Base-by-base conservation (phyloP, 768 basidiomycete species). In the Auriscalpium orientale region DNA sequence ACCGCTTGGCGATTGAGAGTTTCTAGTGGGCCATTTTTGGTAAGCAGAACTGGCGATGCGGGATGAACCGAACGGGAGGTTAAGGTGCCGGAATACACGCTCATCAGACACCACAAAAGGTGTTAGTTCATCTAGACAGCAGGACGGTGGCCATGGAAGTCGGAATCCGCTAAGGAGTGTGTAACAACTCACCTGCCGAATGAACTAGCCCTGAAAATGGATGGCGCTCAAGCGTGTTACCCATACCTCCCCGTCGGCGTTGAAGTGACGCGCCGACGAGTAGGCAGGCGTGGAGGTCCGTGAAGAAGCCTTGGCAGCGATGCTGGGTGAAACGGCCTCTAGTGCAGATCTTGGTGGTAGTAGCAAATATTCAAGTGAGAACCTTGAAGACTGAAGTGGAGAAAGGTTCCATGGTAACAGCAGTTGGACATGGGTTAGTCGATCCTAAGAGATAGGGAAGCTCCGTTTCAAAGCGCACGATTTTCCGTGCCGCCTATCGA, bases 201-300 rank as follows among this genome's bases (percentile, higher is more conserved):
- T 84, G 80, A 85, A 86, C 84, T 86, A 84, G 84, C 85, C 85
- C 83, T 86, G 82, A 87, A 87, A 87, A 87, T 86, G 84, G 85
- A 87, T 87, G 85, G 85, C 84, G 84, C 85, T 87, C 79, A 85
- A 86, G 83, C 79, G 81, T 84, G 79, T 79, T 82, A 85, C 85
- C 85, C 82, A 87, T 81, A 87, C 85, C 81, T 83, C 82, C 75
- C 85, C 82, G 79, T 84, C 78, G 78, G 80, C 74, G 81, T 82
- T 81, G 70, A 74, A 80, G 77, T 80, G 81, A 85, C 68, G 80
- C 79, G 73, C 77, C 78, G 76, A 83, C 78, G 82, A 85, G 82
- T 83, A 84, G 83, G 82, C 79, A 79, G 82, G 80, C 80, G 79
- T 84, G 83, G 81, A 80, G 83, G 83, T 85, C 75, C 69, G 79